These are phyloP conservation scores for Aspergillus biplanus DNA, from an alignment of 495 filamentous ascomycete genomes.

Conservation along the genomic window DNA sequence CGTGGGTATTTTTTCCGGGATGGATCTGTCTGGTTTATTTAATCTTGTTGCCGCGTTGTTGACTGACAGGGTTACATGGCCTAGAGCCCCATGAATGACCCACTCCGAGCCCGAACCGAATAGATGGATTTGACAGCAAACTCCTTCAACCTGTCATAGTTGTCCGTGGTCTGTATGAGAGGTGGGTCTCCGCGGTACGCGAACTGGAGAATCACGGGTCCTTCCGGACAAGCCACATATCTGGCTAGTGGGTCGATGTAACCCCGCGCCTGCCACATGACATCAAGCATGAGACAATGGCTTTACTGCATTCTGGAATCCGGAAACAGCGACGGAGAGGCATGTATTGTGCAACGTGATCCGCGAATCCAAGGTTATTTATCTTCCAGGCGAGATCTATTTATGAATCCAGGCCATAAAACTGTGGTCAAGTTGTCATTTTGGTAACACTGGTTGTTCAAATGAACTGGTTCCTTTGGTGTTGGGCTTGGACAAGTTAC, in stretches of 20 bases:
- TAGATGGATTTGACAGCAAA: background rate
- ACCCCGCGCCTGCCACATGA: background rate
- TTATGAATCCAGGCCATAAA: background rate
- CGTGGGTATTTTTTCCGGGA: too few species aligned
- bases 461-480: background rate
- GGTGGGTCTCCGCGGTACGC: background rate
- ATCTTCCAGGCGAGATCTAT: background rate
- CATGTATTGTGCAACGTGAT: background rate
- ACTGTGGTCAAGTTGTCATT: background rate
- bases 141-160: background rate
- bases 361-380: background rate
- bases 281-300: background rate
- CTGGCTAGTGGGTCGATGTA: conserved; percentile 1
- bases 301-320: background rate
- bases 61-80: background rate
- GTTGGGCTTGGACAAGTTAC: background rate
- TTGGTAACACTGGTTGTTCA: background rate
- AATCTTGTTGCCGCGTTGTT: background rate
- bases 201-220: background rate
- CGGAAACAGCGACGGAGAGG: background rate
- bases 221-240: background rate
- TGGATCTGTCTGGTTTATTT: too few species aligned
- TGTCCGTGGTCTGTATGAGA: background rate
- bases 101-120: background rate
- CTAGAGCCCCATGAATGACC: background rate